phyloP scores from a whole-genome alignment of 2,329 filamentous ascomycete genomes.

The Monilinia fructigena region DNA sequence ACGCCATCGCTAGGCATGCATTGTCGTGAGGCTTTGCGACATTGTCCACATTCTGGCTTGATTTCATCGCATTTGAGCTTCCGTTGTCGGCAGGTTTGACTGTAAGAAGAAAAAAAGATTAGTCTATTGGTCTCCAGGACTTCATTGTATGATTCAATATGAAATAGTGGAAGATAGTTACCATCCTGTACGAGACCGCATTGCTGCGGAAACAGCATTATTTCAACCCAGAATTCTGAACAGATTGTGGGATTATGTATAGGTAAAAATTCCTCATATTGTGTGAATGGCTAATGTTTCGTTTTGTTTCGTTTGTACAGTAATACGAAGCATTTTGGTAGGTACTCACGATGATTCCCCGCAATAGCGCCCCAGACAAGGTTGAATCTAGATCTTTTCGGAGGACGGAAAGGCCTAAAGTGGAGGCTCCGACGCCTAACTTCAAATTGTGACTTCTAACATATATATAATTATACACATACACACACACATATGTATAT shows the following conservation, averaged over 20 bases:
- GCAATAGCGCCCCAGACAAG: neutral
- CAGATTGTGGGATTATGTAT: neutral
- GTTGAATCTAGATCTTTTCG: neutral
- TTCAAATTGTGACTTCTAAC: neutral
- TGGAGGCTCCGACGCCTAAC: neutral
- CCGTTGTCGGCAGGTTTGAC: conserved; percentile 56
- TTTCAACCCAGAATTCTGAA: conserved; percentile 10
- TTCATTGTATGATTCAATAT: neutral
- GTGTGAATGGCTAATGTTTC: neutral
- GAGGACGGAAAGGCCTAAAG: neutral
- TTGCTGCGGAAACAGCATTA: conserved; percentile 30
- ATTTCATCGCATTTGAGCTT: conserved; percentile 66
- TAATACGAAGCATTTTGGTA: conserved; percentile 1
- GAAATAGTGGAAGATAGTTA: conserved; percentile 25
- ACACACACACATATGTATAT: too few relatives aligned
- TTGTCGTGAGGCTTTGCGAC: conserved; percentile 55
- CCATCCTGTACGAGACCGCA: conserved; percentile 44
- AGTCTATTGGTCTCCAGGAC: conserved; percentile 15
- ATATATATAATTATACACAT: neutral
- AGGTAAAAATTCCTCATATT: neutral
- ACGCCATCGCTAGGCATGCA: conserved; percentile 62
- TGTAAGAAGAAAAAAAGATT: conserved; percentile 31
- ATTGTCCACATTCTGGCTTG: conserved; percentile 60
- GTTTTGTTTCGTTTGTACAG: neutral
- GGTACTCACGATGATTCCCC: conserved; percentile 13